Percentiles rank a stretch among this genome's conserved stretches.
Evolutionary conservation across 2,329 filamentous ascomycete species (phyloP).

Genomic region (Aspergillus phoenicis): DNA sequence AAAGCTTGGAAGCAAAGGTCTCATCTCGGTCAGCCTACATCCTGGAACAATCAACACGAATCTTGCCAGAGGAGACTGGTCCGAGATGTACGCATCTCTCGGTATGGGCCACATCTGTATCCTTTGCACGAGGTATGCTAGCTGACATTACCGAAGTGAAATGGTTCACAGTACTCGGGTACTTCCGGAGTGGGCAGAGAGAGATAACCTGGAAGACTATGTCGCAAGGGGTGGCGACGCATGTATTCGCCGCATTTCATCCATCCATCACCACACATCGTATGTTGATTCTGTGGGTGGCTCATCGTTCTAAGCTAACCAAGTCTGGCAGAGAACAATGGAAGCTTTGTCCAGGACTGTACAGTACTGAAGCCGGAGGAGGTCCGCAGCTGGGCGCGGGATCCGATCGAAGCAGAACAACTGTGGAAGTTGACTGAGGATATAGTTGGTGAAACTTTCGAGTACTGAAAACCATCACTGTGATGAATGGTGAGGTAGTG

Average conservation of each 20-base stretch:
- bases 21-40: not conserved
- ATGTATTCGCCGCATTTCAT: conserved; percentile 1
- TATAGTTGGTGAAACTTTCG: conserved; percentile 1
- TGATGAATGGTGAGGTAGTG: not conserved
- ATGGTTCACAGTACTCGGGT: not conserved
- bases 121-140: not conserved
- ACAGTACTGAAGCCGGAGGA: not conserved
- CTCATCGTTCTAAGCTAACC: not conserved
- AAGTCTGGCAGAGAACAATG: not conserved
- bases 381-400: conserved; percentile 1
- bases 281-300: not conserved
- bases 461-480: not conserved
- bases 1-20: not conserved
- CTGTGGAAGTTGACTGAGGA: conserved; percentile 5
- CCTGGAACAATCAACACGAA: not conserved
- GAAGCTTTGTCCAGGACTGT: not conserved
- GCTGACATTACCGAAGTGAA: not conserved
- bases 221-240: not conserved
- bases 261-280: not conserved
- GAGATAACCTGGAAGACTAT: not conserved
- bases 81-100: not conserved
- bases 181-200: not conserved
- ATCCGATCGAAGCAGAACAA: conserved; percentile 3
- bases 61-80: not conserved
- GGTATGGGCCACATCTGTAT: not conserved